phyloP scores from a whole-genome alignment of 140 eudicot genomes.

The Ambrosia hybrid region DNA sequence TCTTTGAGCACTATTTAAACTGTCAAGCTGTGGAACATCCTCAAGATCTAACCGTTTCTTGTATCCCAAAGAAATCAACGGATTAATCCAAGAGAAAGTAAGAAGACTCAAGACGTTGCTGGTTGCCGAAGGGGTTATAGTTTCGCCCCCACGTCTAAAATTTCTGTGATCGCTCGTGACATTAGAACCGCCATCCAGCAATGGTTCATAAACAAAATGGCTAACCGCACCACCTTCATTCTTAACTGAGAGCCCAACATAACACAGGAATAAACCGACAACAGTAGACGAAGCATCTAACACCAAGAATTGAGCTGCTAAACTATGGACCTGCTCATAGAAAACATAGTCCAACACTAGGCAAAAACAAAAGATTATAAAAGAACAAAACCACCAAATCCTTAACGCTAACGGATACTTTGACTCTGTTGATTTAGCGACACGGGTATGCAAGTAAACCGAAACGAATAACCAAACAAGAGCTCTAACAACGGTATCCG shows the following conservation, averaged over 20 bases:
- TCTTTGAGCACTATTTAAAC: slow-evolving; percentile 39
- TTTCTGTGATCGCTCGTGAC: slow-evolving; percentile 23
- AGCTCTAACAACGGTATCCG: slow-evolving; percentile 43
- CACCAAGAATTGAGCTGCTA: slow-evolving; percentile 39
- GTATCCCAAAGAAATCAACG: slow-evolving; percentile 55
- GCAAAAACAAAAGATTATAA: slow-evolving; percentile 45
- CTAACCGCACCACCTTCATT: neutral
- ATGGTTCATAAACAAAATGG: slow-evolving; percentile 42
- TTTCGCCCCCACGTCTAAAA: slow-evolving; percentile 37
- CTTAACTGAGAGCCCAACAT: slow-evolving; percentile 37
- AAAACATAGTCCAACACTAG: slow-evolving; percentile 42
- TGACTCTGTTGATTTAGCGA: slow-evolving; percentile 20
- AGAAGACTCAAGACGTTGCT: slow-evolving; percentile 44
- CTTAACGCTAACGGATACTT: slow-evolving; percentile 61
- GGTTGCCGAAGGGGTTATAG: slow-evolving; percentile 43
- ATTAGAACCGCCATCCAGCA: slow-evolving; percentile 36
- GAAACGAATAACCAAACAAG: slow-evolving; percentile 51
- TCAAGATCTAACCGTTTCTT: slow-evolving; percentile 55
- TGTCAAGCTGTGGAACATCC: slow-evolving; percentile 65
- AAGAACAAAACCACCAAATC: slow-evolving; percentile 58
- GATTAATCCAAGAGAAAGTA: slow-evolving; percentile 68
- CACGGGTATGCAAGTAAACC: slow-evolving; percentile 39
- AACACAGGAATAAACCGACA: slow-evolving; percentile 46
- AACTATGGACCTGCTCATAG: slow-evolving; percentile 22
- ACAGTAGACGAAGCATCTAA: slow-evolving; percentile 45